Evolutionary conservation across 768 basidiomycete genomes (phyloP).

Genomic region (Nidularia pulvinata): DNA sequence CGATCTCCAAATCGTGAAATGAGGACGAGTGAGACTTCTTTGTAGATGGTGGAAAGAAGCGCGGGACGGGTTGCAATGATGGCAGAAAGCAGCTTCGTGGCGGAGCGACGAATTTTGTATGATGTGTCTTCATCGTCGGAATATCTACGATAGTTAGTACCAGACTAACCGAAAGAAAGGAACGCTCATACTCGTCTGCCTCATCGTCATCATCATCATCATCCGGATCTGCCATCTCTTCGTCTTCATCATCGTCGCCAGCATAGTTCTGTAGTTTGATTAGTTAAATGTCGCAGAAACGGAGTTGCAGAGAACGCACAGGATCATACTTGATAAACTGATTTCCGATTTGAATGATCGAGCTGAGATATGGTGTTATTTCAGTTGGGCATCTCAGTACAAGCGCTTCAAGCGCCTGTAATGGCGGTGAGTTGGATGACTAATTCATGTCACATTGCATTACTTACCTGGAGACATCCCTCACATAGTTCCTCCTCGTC

Average conservation of each 20-base stretch:
- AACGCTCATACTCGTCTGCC: slow-evolving; percentile 64
- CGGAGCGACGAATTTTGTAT: slow-evolving; percentile 94
- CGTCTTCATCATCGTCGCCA: slow-evolving; percentile 45
- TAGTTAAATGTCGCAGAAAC: background rate
- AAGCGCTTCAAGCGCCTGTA: slow-evolving; percentile 81
- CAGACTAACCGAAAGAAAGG: slow-evolving; percentile 5
- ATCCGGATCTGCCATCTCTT: slow-evolving; percentile 68
- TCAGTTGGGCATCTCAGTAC: slow-evolving; percentile 85
- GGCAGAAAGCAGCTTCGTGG: slow-evolving; percentile 87
- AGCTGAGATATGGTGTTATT: slow-evolving; percentile 66
- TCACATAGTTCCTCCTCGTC: slow-evolving; percentile 89
- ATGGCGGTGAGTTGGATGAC: background rate
- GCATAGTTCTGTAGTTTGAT: slow-evolving; percentile 46
- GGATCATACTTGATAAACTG: slow-evolving; percentile 94
- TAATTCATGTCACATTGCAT: slow-evolving; percentile 2
- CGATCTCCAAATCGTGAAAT: slow-evolving; percentile 94
- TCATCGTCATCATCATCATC: slow-evolving; percentile 81
- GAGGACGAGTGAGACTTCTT: slow-evolving; percentile 82
- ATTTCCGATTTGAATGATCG: slow-evolving; percentile 69
- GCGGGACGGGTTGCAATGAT: slow-evolving; percentile 92
- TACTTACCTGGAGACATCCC: slow-evolving; percentile 66
- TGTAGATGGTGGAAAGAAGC: slow-evolving; percentile 76
- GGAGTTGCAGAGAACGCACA: slow-evolving; percentile 38
- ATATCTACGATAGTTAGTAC: slow-evolving; percentile 52
- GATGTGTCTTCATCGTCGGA: slow-evolving; percentile 99